Evolutionary conservation across 768 basidiomycete genomes (phyloP), one percentile per base, ranked within the genome.

Genomic region (Mycena chlorophos): DNA sequence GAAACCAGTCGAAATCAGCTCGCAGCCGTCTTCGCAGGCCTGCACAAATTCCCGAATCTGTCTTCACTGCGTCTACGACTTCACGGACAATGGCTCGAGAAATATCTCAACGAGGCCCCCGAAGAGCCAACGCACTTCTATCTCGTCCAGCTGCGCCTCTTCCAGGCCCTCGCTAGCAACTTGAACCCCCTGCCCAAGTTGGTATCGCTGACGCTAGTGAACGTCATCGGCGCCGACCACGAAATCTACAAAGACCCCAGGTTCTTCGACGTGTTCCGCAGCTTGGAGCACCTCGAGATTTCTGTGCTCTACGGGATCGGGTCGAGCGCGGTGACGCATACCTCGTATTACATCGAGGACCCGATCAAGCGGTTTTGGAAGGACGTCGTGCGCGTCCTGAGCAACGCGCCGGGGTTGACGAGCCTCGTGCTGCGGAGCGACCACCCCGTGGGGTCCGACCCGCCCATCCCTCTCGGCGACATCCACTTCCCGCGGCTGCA

Each of bases 181-280:
- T n/a, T n/a, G n/a, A 30, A 29, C 45, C 51, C 52, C n/a, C 46
- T 38, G 3, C 56, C 52, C 1, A 16, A 39, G 2, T 5, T 57
- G 17, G 14, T 49, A 3, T 51, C 56, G 8, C 20, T 57, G 46
- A 25, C 47, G 38, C 38, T 57, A 28, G 26, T 49, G 17, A 52
- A 57, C 52, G n/a, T 57, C 13, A n/a, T 54, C 49, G 31, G 45
- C 4, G 31, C 48, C 2, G 49, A 39, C 2, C 10, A 29, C 49
- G n/a, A 39, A 3, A 50, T 51, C 23, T 55, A 59, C n/a, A 23
- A 3, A 13, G 17, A 48, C 16, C 25, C 42, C 13, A 20, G n/a
- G 1, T 58, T 54, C 31, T 40, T 39, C 16, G 6, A 4, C 28
- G n/a, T 58, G 25, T 54, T 53, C 48, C 17, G 22, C 17, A 6